Conservation (phyloP, 2,329 filamentous ascomycete genomes). For the Dichotomopilus funicola region DNA sequence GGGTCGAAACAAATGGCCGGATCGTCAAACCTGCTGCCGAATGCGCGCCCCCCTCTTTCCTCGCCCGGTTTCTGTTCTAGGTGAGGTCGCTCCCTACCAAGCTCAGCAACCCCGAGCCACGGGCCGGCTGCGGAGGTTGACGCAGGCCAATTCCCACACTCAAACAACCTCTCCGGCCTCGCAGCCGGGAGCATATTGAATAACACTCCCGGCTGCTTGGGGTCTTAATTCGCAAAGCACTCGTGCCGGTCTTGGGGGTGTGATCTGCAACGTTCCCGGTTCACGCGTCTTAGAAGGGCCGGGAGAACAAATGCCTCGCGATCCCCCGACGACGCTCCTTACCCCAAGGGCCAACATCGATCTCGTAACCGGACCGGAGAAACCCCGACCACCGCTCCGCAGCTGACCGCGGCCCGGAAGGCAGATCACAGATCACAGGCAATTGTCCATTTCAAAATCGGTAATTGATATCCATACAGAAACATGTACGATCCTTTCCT, state of each 20-base stretch:
- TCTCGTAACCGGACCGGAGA: neutral
- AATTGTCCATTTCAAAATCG: neutral
- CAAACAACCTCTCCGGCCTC: constrained; percentile 3
- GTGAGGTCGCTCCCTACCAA: too few relatives aligned
- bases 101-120: neutral
- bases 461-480: neutral
- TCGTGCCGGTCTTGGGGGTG: constrained; percentile 14
- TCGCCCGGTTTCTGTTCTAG: too few relatives aligned
- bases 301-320: neutral
- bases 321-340: neutral
- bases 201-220: constrained; percentile 17
- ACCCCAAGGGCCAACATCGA: neutral
- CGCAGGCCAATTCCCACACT: constrained; percentile 15
- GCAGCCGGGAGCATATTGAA: constrained; percentile 20
- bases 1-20: constrained; percentile 8
- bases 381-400: neutral
- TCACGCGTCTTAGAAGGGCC: constrained; percentile 1
- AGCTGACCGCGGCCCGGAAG: too few relatives aligned
- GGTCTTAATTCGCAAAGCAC: constrained; percentile 9
- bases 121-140: constrained; percentile 14
- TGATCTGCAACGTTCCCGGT: constrained; percentile 23
- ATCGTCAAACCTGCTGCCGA: constrained; percentile 9
- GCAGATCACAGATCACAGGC: too few relatives aligned
- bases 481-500: neutral
- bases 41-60: constrained; percentile 16